Evolutionary conservation across 805 yeast species (phyloP).

Genomic region (Barnettozyma populi): DNA sequence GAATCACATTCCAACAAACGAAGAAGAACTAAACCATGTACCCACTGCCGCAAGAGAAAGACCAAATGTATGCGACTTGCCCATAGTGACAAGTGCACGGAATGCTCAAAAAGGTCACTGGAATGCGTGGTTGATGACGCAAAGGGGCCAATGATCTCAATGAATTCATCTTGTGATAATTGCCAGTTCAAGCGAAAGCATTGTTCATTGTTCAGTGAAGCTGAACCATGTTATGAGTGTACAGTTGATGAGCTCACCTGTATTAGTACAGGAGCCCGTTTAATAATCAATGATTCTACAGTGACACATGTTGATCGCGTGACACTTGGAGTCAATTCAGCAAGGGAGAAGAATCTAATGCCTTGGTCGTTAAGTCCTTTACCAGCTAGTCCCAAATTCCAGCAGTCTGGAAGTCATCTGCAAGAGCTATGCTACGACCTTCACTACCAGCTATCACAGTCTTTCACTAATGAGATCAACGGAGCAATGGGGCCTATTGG

Average conservation of each 20-base stretch:
- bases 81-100: conserved; percentile 21
- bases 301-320: background rate
- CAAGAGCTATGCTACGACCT: conserved; percentile 1
- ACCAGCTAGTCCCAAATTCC: background rate
- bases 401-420: background rate
- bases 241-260: conserved; percentile 5
- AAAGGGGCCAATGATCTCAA: background rate
- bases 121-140: conserved; percentile 23
- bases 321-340: conserved; percentile 1
- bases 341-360: conserved; percentile 1
- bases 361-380: background rate
- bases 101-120: conserved; percentile 27
- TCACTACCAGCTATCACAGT: background rate
- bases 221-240: conserved; percentile 16
- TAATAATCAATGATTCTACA: background rate
- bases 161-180: conserved; percentile 9
- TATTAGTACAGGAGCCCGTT: background rate
- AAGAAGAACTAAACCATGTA: conserved; percentile 32
- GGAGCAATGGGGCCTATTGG: conserved; percentile 22
- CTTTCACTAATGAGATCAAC: conserved; percentile 23
- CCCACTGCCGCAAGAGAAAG: conserved; percentile 33
- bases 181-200: conserved; percentile 11
- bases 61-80: conserved; percentile 28
- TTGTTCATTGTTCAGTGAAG: conserved; percentile 10
- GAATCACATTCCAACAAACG: conserved; percentile 8